phyloP scores from a whole-genome alignment of 306 rosid species.

The Cucumis sativus region DNA sequence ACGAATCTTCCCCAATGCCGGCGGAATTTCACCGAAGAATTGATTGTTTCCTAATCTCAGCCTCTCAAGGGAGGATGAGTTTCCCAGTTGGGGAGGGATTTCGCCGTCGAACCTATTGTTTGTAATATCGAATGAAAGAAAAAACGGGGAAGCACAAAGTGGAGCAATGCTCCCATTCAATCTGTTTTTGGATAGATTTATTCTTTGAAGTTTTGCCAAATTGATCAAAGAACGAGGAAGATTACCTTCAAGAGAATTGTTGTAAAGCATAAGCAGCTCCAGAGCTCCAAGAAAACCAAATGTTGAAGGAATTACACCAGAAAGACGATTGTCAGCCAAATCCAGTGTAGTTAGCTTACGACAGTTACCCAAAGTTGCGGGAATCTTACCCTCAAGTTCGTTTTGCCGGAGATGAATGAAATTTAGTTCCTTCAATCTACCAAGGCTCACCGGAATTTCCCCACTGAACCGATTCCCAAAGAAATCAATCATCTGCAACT shows the following conservation, averaged over 20 bases:
- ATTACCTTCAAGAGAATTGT: constrained; percentile 89
- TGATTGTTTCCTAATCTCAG: constrained; percentile 62
- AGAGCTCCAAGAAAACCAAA: constrained; percentile 43
- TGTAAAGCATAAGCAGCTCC: constrained; percentile 79
- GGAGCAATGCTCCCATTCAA: constrained; percentile 67
- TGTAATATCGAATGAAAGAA: constrained; percentile 77
- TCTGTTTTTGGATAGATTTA: constrained; percentile 67
- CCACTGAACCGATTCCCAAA: constrained; percentile 65
- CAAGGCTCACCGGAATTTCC: constrained; percentile 64
- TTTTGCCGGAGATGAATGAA: constrained; percentile 86
- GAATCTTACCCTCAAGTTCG: constrained; percentile 67
- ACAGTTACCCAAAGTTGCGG: constrained; percentile 75
- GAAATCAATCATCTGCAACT: constrained; percentile 76
- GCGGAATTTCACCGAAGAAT: constrained; percentile 65
- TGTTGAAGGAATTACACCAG: constrained; percentile 59
- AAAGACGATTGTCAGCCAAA: constrained; percentile 73
- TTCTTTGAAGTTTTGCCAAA: constrained; percentile 58
- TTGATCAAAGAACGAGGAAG: constrained; percentile 52
- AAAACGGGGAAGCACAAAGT: constrained; percentile 44
- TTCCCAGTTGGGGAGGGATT: constrained; percentile 61
- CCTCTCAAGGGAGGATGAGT: constrained; percentile 61
- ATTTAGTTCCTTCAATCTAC: constrained; percentile 55
- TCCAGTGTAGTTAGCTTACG: constrained; percentile 48
- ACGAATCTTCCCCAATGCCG: constrained; percentile 44
- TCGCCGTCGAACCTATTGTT: constrained; percentile 49